These are phyloP conservation scores for Trichoderma koningiopsis DNA, from an alignment of 2,329 filamentous ascomycete species.

Conservation along the genomic window DNA sequence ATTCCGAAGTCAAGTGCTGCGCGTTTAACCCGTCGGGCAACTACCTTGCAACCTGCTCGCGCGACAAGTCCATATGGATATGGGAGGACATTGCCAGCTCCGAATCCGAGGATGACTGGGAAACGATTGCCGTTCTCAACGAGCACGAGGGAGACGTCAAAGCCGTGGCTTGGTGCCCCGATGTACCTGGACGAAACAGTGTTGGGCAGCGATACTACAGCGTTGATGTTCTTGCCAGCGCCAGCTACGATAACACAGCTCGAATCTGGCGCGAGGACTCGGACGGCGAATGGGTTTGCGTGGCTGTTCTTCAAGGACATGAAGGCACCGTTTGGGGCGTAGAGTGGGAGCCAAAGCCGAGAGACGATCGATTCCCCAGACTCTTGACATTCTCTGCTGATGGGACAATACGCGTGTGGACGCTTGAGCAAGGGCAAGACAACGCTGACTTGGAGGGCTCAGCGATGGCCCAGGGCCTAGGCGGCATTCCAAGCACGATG, in stretches of 20 bases:
- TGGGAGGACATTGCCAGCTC: constrained; percentile 84
- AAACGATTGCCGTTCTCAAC: constrained; percentile 91
- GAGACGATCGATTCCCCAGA: constrained; percentile 54
- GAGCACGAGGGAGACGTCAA: constrained; percentile 97
- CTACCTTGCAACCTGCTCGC: constrained; percentile 83
- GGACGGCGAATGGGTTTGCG: constrained; percentile 89
- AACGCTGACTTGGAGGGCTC: constrained; percentile 41
- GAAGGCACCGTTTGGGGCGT: constrained; percentile 87
- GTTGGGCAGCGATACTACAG: constrained; percentile 50
- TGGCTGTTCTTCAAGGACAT: constrained; percentile 79
- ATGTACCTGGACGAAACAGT: constrained; percentile 52
- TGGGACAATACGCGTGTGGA: constrained; percentile 77
- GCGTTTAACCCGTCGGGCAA: constrained; percentile 73
- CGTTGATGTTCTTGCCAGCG: constrained; percentile 77
- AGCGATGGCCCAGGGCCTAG: constrained; percentile 47
- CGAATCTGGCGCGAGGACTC: constrained; percentile 86
- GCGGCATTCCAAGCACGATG: constrained; percentile 86
- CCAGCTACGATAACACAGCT: constrained; percentile 93
- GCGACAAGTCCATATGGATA: constrained; percentile 96
- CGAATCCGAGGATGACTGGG: constrained; percentile 89
- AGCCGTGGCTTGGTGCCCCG: constrained; percentile 87
- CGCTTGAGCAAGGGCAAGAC: constrained; percentile 58
- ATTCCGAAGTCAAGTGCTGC: constrained; percentile 86
- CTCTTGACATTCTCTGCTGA: constrained; percentile 88
- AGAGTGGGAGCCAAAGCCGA: constrained; percentile 63